Evolutionary conservation across 1,139 yeast species (phyloP).

Genomic region (Hemisphaericaspora subhashii): DNA sequence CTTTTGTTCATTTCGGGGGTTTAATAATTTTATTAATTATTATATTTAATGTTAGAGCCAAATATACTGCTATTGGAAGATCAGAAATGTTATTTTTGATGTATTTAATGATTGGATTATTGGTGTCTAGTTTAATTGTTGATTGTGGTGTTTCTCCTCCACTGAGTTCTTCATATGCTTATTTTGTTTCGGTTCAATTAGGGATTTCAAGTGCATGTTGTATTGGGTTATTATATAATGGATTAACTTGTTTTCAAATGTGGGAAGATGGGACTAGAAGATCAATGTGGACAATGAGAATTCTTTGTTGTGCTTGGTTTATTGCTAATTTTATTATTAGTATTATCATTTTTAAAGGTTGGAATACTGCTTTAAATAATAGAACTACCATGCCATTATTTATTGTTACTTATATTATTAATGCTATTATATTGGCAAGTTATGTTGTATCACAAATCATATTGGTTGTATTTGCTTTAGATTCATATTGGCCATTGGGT

Average conservation of each 20-base stretch:
- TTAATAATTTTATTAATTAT: conserved; percentile 65
- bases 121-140: conserved; percentile 68
- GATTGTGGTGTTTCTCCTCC: conserved; percentile 95
- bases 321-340: conserved; percentile 66
- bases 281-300: conserved; percentile 60
- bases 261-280: conserved; percentile 89
- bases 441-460: conserved; percentile 73
- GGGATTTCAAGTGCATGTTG: conserved; percentile 75
- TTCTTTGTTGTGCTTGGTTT: conserved; percentile 52
- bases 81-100: conserved; percentile 79
- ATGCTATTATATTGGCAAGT: conserved; percentile 61
- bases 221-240: conserved; percentile 67
- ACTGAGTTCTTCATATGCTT: conserved; percentile 69
- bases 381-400: conserved; percentile 64
- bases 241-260: conserved; percentile 78
- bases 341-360: conserved; percentile 68
- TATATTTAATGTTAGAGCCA: conserved; percentile 74
- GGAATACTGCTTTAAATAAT: conserved; percentile 48
- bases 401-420: conserved; percentile 65
- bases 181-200: conserved; percentile 78
- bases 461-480: conserved; percentile 65
- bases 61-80: conserved; percentile 93
- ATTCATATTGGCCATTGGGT: conserved; percentile 86
- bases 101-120: conserved; percentile 57
- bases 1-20: conserved; percentile 79